Base-by-base conservation (phyloP, 192 early-diverging fungal genomes). In the Pilobolus umbonatus region DNA sequence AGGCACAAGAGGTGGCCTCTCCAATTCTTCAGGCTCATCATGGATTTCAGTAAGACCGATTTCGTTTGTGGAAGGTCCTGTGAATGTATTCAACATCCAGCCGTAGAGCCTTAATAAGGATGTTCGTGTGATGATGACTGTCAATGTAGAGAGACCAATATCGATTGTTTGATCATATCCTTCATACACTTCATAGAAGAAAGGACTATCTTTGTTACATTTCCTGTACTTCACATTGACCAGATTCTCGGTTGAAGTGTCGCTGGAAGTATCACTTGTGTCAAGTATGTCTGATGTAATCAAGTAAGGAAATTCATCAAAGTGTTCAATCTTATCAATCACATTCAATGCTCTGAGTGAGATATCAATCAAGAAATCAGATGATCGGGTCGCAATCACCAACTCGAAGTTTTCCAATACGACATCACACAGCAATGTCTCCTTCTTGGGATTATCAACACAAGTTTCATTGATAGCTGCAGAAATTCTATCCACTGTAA, bases 61-160 rank as follows among this genome's bases (percentile, higher is more conserved):
- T 0, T 8, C 1, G 15, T 12, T 12, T 17, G 14, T 32, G 2
- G 65, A 19, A 21, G 65, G 65, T 28, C 45, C 53, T 6, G 65
- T 69, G 44, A 87, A 88, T 12, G 84, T 82, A 36, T 71, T 75
- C 34, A 87, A 68, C 10, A 91, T 78, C 49, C 88, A 90, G 51
- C 91, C 84, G 67, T 92, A 90, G 9, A 88, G 66, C 4, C 78
- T 80, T 34, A 91, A 63, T 15, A 94, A 81, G 29, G 80, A 82
- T 42, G 79, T 80, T 38, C 84, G 80, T 34, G 85, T 83, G 1
- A 91, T 73, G 50, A 90, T 80, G 30, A 94, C 61, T 17, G 84
- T 80, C 7, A 91, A 45, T 54, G 62, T 82, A 48, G 76, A 90
- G 54, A 75, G 76, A 28, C 69, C 72, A 0, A 93, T 77, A 34